These are phyloP conservation scores for Sordariomycetes sp. DNA, from an alignment of 2,329 filamentous ascomycete species.

Conservation along the genomic window DNA sequence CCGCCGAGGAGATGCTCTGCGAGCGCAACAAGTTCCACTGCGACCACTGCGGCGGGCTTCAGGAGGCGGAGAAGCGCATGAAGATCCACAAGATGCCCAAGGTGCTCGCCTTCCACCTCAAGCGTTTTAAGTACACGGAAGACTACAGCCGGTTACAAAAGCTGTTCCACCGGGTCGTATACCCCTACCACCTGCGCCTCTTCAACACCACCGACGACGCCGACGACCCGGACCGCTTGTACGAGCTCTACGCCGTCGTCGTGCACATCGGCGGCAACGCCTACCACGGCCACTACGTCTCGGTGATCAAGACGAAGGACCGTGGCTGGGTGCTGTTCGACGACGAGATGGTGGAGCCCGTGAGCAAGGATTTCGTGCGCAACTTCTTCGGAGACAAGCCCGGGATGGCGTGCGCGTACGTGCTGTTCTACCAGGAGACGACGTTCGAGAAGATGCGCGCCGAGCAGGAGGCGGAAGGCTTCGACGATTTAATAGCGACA, in stretches of 20 bases:
- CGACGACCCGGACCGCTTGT: conserved; percentile 83
- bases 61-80: conserved; percentile 98
- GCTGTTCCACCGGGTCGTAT: conserved; percentile 91
- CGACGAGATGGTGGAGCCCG: conserved; percentile 96
- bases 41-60: conserved; percentile 89
- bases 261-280: conserved; percentile 95
- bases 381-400: conserved; percentile 96
- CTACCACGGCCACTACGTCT: conserved; percentile 95
- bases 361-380: conserved; percentile 89
- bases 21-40: conserved; percentile 99
- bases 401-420: conserved; percentile 87
- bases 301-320: conserved; percentile 95
- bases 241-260: conserved; percentile 94
- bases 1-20: conserved; percentile 95
- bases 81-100: conserved; percentile 93
- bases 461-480: conserved; percentile 75
- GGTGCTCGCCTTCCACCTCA: conserved; percentile 84
- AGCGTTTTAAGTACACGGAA: conserved; percentile 97
- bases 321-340: conserved; percentile 94
- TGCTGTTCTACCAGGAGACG: conserved; percentile 95
- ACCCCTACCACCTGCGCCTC: conserved; percentile 89
- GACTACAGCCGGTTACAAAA: conserved; percentile 90
- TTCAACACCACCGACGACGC: conserved; percentile 97
- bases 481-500: conserved; percentile 48
- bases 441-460: conserved; percentile 55